Base-by-base conservation (phyloP, 176 grass and related monocot genomes). In the Juncus effusus region DNA sequence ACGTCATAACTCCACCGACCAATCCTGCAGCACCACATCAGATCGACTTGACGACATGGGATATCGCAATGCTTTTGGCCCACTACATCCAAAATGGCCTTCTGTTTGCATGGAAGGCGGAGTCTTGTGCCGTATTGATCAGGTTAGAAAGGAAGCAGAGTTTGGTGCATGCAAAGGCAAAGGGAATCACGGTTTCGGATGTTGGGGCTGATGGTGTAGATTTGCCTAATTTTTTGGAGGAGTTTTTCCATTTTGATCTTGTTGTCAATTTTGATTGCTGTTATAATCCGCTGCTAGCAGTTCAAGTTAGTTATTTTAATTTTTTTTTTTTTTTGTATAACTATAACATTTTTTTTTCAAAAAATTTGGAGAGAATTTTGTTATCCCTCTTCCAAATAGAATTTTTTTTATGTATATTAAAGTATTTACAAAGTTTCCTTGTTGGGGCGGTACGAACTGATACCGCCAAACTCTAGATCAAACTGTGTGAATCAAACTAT, bases 41-140 rank as follows among this genome's bases (percentile, higher is more conserved):
- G 50, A 10, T 69, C 57, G 9, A 76, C 13, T 52, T 85, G 10
- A 82, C 57, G 19, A 38, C 50, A 50, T 85, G 82, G 81, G 85
- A 94, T 10, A 3, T 63, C 35, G 2, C 39, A 47, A 36, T 81
- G 2, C 78, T 94, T 12, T 88, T 75, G 16, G 0, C 16, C 39
- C 13, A 72, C 9, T 87, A 87, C 81, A 93, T 87, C 56, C 73
- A 76, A 19, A 82, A 82, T 2, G 73, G 72, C 57, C 79, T 76
- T 5, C 79, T 82, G 12, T 81, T 76, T 6, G 38, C 36, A 42
- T 64, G 16, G 2, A 15, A 6, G 12, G 11, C 8, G 3, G 42
- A 65, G 3, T 74, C 37, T 0, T 40, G 2, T 78, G 50, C 40
- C 49, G 49, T 42, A 44, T 78, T 9, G 44, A 54, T 35, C 38